Evolutionary conservation across 805 yeast genomes (phyloP), one percentile per base, ranked within the genome.

Genomic region (Metschnikowia reukaufii): DNA sequence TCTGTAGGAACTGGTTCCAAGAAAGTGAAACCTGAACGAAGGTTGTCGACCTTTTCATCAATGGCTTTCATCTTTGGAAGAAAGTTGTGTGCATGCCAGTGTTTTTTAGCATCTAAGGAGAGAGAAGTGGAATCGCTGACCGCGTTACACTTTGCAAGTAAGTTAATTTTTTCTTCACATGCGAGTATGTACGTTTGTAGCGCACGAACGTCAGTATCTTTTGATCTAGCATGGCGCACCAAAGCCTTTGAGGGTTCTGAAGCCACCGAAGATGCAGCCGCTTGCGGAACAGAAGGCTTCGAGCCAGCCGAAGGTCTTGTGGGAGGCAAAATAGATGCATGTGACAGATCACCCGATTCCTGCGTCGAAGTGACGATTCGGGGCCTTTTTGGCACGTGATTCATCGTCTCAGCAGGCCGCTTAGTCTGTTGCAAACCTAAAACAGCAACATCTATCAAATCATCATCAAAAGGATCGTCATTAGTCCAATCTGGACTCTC

Each of bases 121-220:
- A 70, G 61, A 6, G 73, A 63, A 1, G 74, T 65, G 4, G 73
- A 67, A 45, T 68, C 73, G 44, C 60, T 65, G 8, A 63, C 60
- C 4, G 58, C 50, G 40, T 65, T 64, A 39, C 71, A 48, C 40
- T 67, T 62, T n/a, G 60, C 48, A 7, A 68, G 58, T 9, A 67
- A 54, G 25, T 54, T 48, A 36, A 63, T 61, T 25, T 64, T 64
- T n/a, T 51, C 47, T 37, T 66, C 68, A 23, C 66, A 61, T 2
- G 53, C 36, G 12, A 57, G 56, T 31, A 64, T 62, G 36, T 62
- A 60, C 17, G 58, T 48, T 32, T 54, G 64, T n/a, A 57, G 58
- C 16, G 49, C 45, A 18, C 37, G 34, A 23, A 51, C 45, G 27
- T 43, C 42, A 6, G 51, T 23, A 23, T 50, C 48, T 10, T 45